Evolutionary conservation across 768 basidiomycete genomes (phyloP).

Genomic region (Suillus clintonianus): DNA sequence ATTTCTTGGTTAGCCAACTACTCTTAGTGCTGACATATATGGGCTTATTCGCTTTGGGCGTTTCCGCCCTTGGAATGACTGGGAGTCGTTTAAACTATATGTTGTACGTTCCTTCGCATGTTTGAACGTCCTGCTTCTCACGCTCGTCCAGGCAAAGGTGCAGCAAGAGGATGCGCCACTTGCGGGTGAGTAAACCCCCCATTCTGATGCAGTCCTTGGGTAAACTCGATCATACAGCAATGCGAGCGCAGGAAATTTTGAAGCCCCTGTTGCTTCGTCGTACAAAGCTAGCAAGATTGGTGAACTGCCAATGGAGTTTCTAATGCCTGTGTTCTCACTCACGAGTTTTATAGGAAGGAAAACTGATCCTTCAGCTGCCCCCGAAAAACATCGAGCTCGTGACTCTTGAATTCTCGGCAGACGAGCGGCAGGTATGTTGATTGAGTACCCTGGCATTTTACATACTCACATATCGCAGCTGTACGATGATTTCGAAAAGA

Average conservation of each 20-base stretch:
- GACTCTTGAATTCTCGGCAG: slow-evolving; percentile 59
- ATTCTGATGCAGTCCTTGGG: neutral
- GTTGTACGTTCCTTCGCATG: slow-evolving; percentile 39
- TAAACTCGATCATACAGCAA: slow-evolving; percentile 30
- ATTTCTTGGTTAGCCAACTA: neutral
- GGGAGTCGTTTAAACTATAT: slow-evolving; percentile 62
- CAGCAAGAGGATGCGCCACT: slow-evolving; percentile 60
- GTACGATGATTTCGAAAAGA: slow-evolving; percentile 59
- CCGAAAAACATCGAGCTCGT: slow-evolving; percentile 61
- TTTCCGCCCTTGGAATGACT: slow-evolving; percentile 74
- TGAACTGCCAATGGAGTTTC: slow-evolving; percentile 5
- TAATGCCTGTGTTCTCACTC: neutral
- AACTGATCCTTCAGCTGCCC: slow-evolving; percentile 66
- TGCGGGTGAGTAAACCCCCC: slow-evolving; percentile 44
- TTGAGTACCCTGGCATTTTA: neutral
- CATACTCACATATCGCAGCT: slow-evolving; percentile 35
- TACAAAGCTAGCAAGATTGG: slow-evolving; percentile 62
- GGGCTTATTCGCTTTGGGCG: slow-evolving; percentile 69
- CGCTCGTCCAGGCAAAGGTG: slow-evolving; percentile 42
- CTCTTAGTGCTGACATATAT: slow-evolving; percentile 59
- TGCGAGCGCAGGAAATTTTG: slow-evolving; percentile 68
- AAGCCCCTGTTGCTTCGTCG: slow-evolving; percentile 69
- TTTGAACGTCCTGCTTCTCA: neutral
- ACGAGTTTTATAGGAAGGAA: slow-evolving; percentile 48
- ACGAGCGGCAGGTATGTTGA: slow-evolving; percentile 60